These are phyloP conservation scores for Aspergillus eucalypticola DNA, from an alignment of 2,329 filamentous ascomycete genomes.

Conservation along the genomic window DNA sequence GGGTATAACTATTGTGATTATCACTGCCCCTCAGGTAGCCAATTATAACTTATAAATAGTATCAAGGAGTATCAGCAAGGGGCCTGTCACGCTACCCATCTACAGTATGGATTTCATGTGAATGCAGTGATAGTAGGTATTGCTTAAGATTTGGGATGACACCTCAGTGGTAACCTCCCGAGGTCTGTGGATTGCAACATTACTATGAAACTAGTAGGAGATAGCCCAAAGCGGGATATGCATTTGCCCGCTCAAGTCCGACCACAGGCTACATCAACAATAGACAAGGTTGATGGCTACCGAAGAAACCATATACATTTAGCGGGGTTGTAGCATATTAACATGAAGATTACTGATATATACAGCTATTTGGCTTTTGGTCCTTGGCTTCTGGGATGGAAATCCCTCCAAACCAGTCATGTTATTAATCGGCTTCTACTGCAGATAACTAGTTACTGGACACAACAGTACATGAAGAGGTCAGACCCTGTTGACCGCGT, in stretches of 20 bases:
- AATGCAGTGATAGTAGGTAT: neutral
- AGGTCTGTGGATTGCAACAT: neutral
- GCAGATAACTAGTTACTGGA: too few relatives aligned
- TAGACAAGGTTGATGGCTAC: neutral
- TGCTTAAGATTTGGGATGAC: neutral
- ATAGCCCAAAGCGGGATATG: neutral
- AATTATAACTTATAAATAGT: neutral
- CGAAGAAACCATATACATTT: neutral
- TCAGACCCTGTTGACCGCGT: too few relatives aligned
- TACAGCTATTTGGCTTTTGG: too few relatives aligned
- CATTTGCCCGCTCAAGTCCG: neutral
- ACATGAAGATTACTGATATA: too few relatives aligned
- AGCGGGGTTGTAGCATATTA: neutral
- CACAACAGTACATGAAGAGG: too few relatives aligned
- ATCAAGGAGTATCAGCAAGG: neutral
- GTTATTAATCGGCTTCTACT: too few relatives aligned
- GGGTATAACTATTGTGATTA: neutral
- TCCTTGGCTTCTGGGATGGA: too few relatives aligned
- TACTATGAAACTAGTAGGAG: neutral
- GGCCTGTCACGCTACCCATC: neutral
- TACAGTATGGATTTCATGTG: neutral
- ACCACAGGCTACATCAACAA: neutral
- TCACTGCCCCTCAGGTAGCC: neutral
- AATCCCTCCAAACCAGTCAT: too few relatives aligned
- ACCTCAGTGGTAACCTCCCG: neutral